Base-by-base conservation (phyloP, 768 basidiomycete genomes). In the Auriscalpium microsporum region DNA sequence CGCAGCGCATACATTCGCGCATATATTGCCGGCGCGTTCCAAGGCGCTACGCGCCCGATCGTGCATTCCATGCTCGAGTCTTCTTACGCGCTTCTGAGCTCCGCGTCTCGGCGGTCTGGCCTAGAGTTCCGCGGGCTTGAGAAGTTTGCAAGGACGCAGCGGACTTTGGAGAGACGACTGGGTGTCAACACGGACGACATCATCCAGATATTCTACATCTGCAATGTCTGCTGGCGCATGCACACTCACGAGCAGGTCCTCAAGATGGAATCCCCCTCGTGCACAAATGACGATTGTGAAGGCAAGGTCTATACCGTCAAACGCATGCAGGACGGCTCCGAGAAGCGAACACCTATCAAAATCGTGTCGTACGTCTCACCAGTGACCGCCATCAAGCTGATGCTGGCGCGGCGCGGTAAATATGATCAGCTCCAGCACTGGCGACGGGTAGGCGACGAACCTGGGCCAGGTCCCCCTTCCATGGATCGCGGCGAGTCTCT, bases 381-480 rank as follows among this genome's bases (percentile, higher is more conserved):
- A 5, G 51, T 63, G 10, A 37, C 42, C 5, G 59, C 48, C 1
- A 55, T 67, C 37, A 57, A 56, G 42, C 57, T 54, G 2, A 55
- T 64, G 45, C 58, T 64, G 2, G 45, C 61, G 2, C 55, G 60
- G 17, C 65, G 59, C 2, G 65, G 65, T 1, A 68, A 68, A 49
- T 62, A 40, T 6, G 63, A 65, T 10, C 57, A 66, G 42, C 54
- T 65, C 36, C 61, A 68, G 52, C 56, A 65, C 33, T 68, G 67
- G 67, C 55, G 63, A 1, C 35, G 47, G 4, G 23, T 33, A 2
- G 57, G 45, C 4, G 67, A 68, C 47, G 58, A 48, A 50, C 57
- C 58, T 33, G 57, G 62, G 4, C 33, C 5, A 3, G 36, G 35
- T n/a, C 28, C 62, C 1, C 28, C 28, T 28, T 28, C 28, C 28